Evolutionary conservation across 352 stramenopile genomes (phyloP).

Genomic region (Phytophthora aleatoria): DNA sequence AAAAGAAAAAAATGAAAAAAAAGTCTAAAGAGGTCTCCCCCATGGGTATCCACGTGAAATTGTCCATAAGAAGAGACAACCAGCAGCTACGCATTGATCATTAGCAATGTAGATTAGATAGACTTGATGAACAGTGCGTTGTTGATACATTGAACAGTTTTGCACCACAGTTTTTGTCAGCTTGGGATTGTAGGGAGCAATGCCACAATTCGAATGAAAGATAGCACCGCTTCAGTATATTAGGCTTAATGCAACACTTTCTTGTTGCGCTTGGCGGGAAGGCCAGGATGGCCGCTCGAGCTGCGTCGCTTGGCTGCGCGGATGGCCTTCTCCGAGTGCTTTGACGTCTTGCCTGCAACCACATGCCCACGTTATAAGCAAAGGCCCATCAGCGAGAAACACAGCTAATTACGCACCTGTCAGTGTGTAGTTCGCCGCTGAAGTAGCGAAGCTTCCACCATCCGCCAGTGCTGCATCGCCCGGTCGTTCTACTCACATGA

Average conservation of each 20-base stretch:
- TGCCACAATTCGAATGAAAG: not conserved
- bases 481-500: conserved; percentile 33
- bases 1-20: conserved; percentile 38
- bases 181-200: not conserved
- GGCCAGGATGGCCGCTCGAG: conserved; percentile 24
- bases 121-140: conserved; percentile 3
- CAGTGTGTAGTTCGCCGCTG: conserved; percentile 24
- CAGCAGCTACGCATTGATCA: conserved; percentile 12
- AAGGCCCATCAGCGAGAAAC: not conserved
- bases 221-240: no score
- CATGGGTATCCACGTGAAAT: conserved; percentile 18
- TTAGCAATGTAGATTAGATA: conserved; percentile 30
- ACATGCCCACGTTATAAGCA: not conserved
- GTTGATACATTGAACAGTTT: conserved; percentile 8
- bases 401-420: conserved; percentile 28
- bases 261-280: conserved; percentile 65
- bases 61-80: conserved; percentile 24
- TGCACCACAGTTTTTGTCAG: no score
- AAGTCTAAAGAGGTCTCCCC: conserved; percentile 28
- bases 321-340: conserved; percentile 58
- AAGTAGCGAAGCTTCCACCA: conserved; percentile 4
- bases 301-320: conserved; percentile 52
- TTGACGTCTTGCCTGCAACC: conserved; percentile 53
- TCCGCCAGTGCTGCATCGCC: conserved; percentile 30
- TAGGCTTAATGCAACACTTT: conserved; percentile 42